Evolutionary conservation across 805 yeast genomes (phyloP), one percentile per base, ranked within the genome.

Genomic region (Teunomyces atbi): DNA sequence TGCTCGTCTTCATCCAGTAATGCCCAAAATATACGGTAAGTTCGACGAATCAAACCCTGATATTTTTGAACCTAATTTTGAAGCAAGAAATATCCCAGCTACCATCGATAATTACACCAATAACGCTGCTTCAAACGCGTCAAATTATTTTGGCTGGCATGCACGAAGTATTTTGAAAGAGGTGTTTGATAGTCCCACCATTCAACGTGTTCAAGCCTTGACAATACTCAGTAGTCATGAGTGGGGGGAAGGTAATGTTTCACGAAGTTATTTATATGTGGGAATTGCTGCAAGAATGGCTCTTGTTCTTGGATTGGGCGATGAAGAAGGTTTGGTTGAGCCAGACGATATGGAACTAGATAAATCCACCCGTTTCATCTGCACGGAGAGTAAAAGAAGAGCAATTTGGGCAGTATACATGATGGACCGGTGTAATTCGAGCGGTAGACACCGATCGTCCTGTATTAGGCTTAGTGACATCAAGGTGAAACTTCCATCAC

Each of bases 281-380:
- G 73, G 73, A n/a, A 60, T 69, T 12, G 74, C 74, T 2, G 65
- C 71, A 0, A 52, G 74, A 45, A 70, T 70, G 75, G 66, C 69
- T 0, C 49, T 65, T 3, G 60, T 68, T 5, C 45, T 68, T 23
- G 72, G 71, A 1, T 45, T 68, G 10, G 65, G 49, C 5, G 46
- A 50, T n/a, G 60, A 55, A 41, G 47, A 46, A 12, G 52, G 49
- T 3, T 34, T 51, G 21, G 28, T 21, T 11, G 38, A 41, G n/a
- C 29, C 21, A 12, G 48, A 36, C 13, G 48, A 40, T n/a, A 28
- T 40, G 11, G 36, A 18, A 16, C 21, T 46, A 15, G 51, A 51
- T 44, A 57, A 54, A n/a, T 38, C 44, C 5, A 42, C 51, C 10
- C 29, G 41, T 8, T 58, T 59, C 29, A 59, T 69, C 16, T 46